These are phyloP conservation scores for Suhomyces prunicola DNA, from an alignment of 805 yeast species.

Conservation along the genomic window DNA sequence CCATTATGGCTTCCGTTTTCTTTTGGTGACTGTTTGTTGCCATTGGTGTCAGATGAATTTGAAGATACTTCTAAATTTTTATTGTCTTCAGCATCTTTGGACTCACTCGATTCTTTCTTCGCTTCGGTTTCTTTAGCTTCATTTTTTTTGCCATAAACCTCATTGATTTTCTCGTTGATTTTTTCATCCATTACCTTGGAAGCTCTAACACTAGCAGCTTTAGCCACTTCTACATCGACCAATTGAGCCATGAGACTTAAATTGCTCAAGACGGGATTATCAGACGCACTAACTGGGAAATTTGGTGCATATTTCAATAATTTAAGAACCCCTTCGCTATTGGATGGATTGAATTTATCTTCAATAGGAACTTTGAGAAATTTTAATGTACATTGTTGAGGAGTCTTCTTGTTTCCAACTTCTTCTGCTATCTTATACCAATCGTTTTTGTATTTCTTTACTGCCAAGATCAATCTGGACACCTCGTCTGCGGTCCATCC, in stretches of 20 bases:
- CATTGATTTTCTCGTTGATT: constrained; percentile 36
- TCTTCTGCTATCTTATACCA: constrained; percentile 75
- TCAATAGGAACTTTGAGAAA: constrained; percentile 81
- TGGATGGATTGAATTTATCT: constrained; percentile 51
- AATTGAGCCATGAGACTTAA: constrained; percentile 80
- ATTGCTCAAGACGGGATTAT: constrained; percentile 93
- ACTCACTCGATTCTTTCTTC: neutral
- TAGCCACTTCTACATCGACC: constrained; percentile 83
- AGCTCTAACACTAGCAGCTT: constrained; percentile 72
- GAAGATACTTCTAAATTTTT: constrained; percentile 4
- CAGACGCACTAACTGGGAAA: constrained; percentile 79
- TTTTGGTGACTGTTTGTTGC: constrained; percentile 2
- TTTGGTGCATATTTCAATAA: constrained; percentile 80
- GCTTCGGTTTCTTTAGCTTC: constrained; percentile 9
- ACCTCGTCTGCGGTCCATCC: constrained; percentile 69
- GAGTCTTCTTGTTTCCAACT: constrained; percentile 61
- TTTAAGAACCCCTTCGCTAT: constrained; percentile 49
- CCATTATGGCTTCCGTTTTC: constrained; percentile 2
- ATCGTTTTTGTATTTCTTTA: constrained; percentile 62
- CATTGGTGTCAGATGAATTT: constrained; percentile 14
- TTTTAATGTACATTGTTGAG: constrained; percentile 77
- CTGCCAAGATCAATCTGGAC: constrained; percentile 58
- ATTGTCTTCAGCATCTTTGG: neutral
- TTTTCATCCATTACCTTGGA: constrained; percentile 47
- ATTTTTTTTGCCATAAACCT: constrained; percentile 22